Evolutionary conservation across 306 rosid genomes (phyloP).

Genomic region (Cotoneaster glaucophyllus): DNA sequence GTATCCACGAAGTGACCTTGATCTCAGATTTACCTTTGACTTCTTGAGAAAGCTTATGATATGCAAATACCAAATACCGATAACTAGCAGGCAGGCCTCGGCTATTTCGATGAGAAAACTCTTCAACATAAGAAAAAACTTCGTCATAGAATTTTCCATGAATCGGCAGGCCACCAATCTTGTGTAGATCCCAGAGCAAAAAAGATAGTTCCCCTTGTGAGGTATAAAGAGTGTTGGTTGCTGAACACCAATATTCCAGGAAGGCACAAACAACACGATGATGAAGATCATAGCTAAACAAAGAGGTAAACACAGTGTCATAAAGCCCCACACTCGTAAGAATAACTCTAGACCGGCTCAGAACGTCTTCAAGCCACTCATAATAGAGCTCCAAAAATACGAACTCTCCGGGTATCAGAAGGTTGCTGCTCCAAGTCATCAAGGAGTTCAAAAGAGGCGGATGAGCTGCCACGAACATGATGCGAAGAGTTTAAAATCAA

Average conservation of each 20-base stretch:
- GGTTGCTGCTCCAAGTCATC: no score
- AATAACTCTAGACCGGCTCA: no score
- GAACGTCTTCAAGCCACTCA: no score
- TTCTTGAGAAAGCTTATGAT: not conserved
- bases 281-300: not conserved
- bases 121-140: not conserved
- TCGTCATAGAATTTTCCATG: not conserved
- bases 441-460: no score
- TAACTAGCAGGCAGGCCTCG: not conserved
- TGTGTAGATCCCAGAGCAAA: not conserved
- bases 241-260: not conserved
- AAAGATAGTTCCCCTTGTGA: not conserved
- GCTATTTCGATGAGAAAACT: not conserved
- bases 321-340: no score
- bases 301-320: not conserved
- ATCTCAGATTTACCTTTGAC: no score
- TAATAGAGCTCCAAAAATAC: no score
- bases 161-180: not conserved
- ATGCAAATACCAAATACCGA: not conserved
- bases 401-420: no score
- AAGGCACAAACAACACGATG: fast-evolving
- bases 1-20: no score
- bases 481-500: no score
- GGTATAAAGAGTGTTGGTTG: not conserved
- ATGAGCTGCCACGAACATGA: no score